Evolutionary conservation across 179 eudicot genomes (phyloP), one percentile per base, ranked within the genome.

Genomic region (Camellia oleifera): DNA sequence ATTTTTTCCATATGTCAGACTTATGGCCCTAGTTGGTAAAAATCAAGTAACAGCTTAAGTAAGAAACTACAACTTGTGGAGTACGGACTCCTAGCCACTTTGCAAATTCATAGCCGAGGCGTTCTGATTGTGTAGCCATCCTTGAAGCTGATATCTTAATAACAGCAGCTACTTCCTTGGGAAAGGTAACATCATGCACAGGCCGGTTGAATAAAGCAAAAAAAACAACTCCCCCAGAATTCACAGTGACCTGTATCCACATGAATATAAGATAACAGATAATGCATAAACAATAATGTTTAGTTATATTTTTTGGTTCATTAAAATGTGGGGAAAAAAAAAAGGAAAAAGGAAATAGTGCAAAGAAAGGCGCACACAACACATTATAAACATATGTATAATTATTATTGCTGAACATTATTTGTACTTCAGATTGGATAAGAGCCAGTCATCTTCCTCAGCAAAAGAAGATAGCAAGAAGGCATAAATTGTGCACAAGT

Each of bases 161-260:
- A 63, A 93, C 99, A 69, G 99, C 99, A 83, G 94, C 99, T 75
- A 93, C 92, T 90, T 97, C 97, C 78, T 88, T 92, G 50, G 79
- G 78, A 71, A 81, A 82, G 75, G 89, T 79, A 81, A 85, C 90
- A 82, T 85, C 88, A 79, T 74, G 83, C 72, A 74, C 88, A 75
- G 87, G 88, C 80, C 81, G 88, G 90, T 86, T 91, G 81, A 97
- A 97, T 56, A 97, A 80, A 6, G 97, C 98, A 84, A 97, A 97
- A 89, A 97, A 97, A 71, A 97, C 99, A 78, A 97, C 98, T 86
- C 99, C 99, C 15, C 99, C 98, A 58, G 99, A 97, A 91, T 97
- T 94, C 78, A 97, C 99, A 77, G 98, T 97, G 62, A 97, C 98
- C 99, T 97, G 78, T 67, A 80, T 63, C 63, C 70, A 81, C 61